These are phyloP conservation scores for Ciborinia camelliae DNA, from an alignment of 2,329 filamentous ascomycete genomes.

Conservation along the genomic window DNA sequence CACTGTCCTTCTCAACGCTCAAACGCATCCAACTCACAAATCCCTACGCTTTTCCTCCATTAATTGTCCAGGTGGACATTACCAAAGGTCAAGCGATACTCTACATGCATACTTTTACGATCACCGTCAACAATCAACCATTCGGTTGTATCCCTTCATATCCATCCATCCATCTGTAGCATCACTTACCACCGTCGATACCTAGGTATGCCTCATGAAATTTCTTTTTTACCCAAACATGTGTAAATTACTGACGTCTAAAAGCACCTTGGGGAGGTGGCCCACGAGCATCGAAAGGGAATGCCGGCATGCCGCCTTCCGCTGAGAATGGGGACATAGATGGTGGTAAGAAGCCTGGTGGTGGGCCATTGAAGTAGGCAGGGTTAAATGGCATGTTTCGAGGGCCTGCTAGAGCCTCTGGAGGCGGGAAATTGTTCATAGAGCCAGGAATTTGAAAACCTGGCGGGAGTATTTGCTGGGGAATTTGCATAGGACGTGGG, in stretches of 20 bases:
- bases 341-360: constrained; percentile 52
- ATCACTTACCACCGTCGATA: neutral
- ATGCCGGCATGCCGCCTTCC: constrained; percentile 47
- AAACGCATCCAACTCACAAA: constrained; percentile 5
- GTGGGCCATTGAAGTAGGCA: constrained; percentile 43
- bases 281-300: constrained; percentile 52
- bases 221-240: neutral
- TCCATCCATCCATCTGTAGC: neutral
- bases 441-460: constrained; percentile 58
- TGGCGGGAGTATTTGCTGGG: constrained; percentile 56
- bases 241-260: constrained; percentile 38
- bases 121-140: neutral
- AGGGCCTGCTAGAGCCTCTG: constrained; percentile 44
- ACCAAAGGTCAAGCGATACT: neutral
- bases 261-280: constrained; percentile 48
- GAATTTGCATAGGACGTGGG: constrained; percentile 46
- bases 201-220: neutral
- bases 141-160: neutral
- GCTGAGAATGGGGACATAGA: constrained; percentile 53
- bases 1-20: neutral
- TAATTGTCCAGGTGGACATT: neutral
- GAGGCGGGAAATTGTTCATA: constrained; percentile 46
- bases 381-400: constrained; percentile 52
- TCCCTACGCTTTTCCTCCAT: neutral
- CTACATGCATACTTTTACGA: neutral